These are phyloP conservation scores for Russula sp. DNA, from an alignment of 768 basidiomycete species.

Conservation along the genomic window DNA sequence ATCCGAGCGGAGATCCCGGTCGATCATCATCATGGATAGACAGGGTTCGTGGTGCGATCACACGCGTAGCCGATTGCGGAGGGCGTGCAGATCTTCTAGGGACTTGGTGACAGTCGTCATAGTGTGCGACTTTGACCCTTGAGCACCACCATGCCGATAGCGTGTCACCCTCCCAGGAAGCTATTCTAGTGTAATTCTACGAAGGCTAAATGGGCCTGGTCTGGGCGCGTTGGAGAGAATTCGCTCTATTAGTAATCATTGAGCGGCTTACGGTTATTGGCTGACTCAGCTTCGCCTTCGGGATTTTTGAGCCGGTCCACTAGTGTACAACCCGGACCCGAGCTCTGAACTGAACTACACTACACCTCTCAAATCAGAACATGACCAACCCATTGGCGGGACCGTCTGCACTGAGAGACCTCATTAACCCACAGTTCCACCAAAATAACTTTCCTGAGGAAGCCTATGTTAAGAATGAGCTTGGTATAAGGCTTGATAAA, in stretches of 20 bases:
- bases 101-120: slow-evolving; percentile 16
- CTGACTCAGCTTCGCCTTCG: background rate
- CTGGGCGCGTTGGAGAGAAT: too few species aligned
- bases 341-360: background rate
- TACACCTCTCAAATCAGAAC: slow-evolving; percentile 8
- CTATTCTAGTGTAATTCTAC: too few species aligned
- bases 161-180: too few species aligned
- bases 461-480: slow-evolving; percentile 70
- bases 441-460: slow-evolving; percentile 88
- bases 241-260: too few species aligned
- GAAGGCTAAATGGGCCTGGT: too few species aligned
- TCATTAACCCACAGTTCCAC: slow-evolving; percentile 87
- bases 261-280: too few species aligned
- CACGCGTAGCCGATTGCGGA: slow-evolving; percentile 1
- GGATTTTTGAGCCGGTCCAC: background rate
- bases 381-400: slow-evolving; percentile 30
- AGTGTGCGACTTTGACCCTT: background rate
- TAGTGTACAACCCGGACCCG: background rate
- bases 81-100: slow-evolving; percentile 35
- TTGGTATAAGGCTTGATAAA: slow-evolving; percentile 87
- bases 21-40: slow-evolving; percentile 3
- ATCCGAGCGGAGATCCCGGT: background rate
- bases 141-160: background rate
- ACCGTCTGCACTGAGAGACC: slow-evolving; percentile 41
- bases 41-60: background rate